These are phyloP conservation scores for Penicillium sp. DNA, from an alignment of 2,329 filamentous ascomycete species.

Conservation along the genomic window DNA sequence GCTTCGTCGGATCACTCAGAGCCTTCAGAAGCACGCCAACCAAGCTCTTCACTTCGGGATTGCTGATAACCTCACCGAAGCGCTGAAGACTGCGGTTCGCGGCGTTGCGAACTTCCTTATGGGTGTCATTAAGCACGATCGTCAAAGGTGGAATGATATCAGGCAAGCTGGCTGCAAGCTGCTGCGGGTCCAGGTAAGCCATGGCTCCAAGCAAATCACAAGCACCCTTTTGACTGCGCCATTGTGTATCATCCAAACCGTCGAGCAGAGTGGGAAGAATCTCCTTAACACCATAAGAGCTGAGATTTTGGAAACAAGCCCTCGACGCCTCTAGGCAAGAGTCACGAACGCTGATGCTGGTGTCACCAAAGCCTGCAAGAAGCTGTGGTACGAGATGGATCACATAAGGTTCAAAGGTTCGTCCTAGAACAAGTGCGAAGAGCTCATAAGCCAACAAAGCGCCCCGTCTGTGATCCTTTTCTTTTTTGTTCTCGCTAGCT, in stretches of 20 bases:
- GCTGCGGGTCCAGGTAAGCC: constrained; percentile 96
- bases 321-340: constrained; percentile 91
- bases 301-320: constrained; percentile 87
- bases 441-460: constrained; percentile 89
- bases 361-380: constrained; percentile 83
- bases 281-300: constrained; percentile 92
- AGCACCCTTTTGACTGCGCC: constrained; percentile 97
- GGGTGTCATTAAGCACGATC: constrained; percentile 90
- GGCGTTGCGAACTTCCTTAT: constrained; percentile 90
- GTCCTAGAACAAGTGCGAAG: constrained; percentile 78
- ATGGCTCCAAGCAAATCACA: constrained; percentile 96
- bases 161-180: constrained; percentile 85
- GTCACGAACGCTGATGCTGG: constrained; percentile 83
- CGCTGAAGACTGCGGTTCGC: constrained; percentile 96
- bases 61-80: constrained; percentile 97
- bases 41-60: constrained; percentile 91
- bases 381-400: constrained; percentile 93
- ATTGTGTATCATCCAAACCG: constrained; percentile 91
- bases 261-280: constrained; percentile 88
- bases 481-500: constrained; percentile 94
- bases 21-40: constrained; percentile 92
- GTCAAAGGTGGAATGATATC: constrained; percentile 97
- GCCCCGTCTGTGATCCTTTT: constrained; percentile 81
- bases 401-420: constrained; percentile 92
- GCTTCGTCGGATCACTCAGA: constrained; percentile 93